Percentiles rank a stretch among this genome's conserved stretches.
These are phyloP conservation scores for Sporodiniella umbellata DNA, from an alignment of 371 early-diverging fungal species.

Conservation along the genomic window DNA sequence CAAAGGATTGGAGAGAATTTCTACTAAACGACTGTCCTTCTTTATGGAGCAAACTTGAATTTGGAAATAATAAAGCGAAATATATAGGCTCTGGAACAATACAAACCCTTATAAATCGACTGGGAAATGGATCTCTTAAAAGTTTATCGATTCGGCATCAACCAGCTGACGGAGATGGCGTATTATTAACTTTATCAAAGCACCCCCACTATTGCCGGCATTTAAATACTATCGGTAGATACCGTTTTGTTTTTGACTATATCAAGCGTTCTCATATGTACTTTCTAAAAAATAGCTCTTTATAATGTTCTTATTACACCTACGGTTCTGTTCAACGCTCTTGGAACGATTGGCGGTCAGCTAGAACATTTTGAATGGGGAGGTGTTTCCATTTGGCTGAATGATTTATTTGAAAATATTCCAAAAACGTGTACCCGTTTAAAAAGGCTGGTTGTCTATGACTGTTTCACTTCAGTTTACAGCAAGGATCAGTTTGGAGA, in stretches of 20 bases:
- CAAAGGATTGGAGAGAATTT: slow-evolving; percentile 18
- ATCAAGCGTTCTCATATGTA: neutral
- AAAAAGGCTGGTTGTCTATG: slow-evolving; percentile 13
- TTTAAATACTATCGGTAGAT: slow-evolving; percentile 22
- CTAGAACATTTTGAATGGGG: slow-evolving; percentile 19
- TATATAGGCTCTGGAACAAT: slow-evolving; percentile 2
- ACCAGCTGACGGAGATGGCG: slow-evolving; percentile 17
- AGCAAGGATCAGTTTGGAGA: neutral
- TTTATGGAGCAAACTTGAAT: slow-evolving; percentile 26
- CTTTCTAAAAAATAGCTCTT: slow-evolving; percentile 10
- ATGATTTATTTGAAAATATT: slow-evolving; percentile 18
- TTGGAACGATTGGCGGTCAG: slow-evolving; percentile 20
- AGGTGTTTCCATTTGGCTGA: slow-evolving; percentile 20
- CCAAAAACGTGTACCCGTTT: slow-evolving; percentile 17
- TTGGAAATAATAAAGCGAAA: slow-evolving; percentile 2
- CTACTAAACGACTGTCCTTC: slow-evolving; percentile 3
- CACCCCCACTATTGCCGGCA: slow-evolving; percentile 2
- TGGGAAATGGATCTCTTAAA: slow-evolving; percentile 14
- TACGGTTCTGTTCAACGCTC: slow-evolving; percentile 18
- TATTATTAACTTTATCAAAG: slow-evolving; percentile 9
- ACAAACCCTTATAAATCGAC: slow-evolving; percentile 14
- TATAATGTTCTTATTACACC: slow-evolving; percentile 20
- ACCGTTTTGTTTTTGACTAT: neutral
- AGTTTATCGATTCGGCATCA: slow-evolving; percentile 11
- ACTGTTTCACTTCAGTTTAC: slow-evolving; percentile 23